Evolutionary conservation across 1,139 yeast species (phyloP), one percentile per base, ranked within the genome.

Genomic region (Nematodospora anomalae): DNA sequence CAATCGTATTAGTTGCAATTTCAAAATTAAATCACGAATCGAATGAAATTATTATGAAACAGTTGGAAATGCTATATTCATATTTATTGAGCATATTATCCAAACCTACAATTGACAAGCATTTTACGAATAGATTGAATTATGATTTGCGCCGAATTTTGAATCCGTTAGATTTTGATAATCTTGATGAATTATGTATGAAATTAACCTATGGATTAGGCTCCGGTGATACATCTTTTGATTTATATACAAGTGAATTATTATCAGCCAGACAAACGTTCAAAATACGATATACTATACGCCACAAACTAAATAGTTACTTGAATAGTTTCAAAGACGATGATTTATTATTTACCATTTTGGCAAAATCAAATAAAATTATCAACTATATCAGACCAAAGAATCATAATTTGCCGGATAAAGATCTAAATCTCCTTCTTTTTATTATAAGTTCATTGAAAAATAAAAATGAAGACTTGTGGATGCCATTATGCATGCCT

Each of bases 401-500:
- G 31, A 58, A 55, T 26, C 75, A 69, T 40, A 41, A 42, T 4
- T 46, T 71, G 14, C 42, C 57, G 3, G 58, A 62, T 36, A 47
- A 56, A 28, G 76, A 71, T 47, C 36, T 67, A 26, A 53, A 55
- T 16, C 49, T 60, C 6, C 49, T 69, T 18, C 43, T 66, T 6
- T 48, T 62, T 8, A 56, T 63, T 30, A 53, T 68, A 4, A 49
- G 60, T 18, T 56, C 64, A 3, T 37, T 49, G 12, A 52, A 49
- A 13, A 43, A 41, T 12, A 47, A 52, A 11, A 45, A 57, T 14
- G 92, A 85, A 47, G 96, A 90, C 51, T 76, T 88, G 43, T 92
- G 97, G 97, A 76, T 88, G 10, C 98, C 98, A 0, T 70, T 92
- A 2, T 92, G 98, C 56, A 71, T 92, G 58, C 96, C 98, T 1